Base-by-base conservation (phyloP, 2,329 filamentous ascomycete species). In the Xylaria sp. region DNA sequence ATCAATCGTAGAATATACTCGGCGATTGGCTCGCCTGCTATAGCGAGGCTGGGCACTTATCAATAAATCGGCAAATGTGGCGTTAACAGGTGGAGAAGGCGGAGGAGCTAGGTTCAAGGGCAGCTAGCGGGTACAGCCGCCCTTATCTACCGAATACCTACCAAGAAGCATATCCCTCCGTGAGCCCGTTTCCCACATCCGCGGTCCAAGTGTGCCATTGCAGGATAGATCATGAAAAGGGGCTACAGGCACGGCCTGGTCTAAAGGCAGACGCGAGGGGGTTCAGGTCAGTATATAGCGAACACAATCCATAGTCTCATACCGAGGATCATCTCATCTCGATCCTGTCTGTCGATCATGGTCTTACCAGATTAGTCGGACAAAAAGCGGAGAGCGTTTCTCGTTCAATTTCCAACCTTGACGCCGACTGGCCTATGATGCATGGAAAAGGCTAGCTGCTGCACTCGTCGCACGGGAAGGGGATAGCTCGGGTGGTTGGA, bases 21-120 rank as follows among this genome's bases (percentile, higher is more conserved):
- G n/a, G n/a, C n/a, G 43, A 64, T 58, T 64, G 58, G 62, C 29
- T 55, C 43, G 53, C 35, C 21, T 54, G 35, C n/a, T 10, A 27
- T 41, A 58, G 43, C 23, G 46, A 61, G 23, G 44, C 35, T 52
- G 27, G 52, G 52, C 43, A 35, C 9, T 21, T 17, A 41, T 49
- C 61, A 64, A 60, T 64, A 64, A 58, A 53, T 31, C 11, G 48
- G 59, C 11, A n/a, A 62, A 44, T 46, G 43, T 48, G 54, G 23
- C 27, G 19, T 25, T 6, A 1, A n/a, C n/a, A 6, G 31, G 43
- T 40, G 27, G 27, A 15, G 33, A 19, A 25, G 6, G 31, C 13
- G 31, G 41, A n/a, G 53, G 47, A 19, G 54, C 53, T 43, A 54
- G 10, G 17, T 49, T 38, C 29, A 40, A 9, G 15, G 25, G 23